A percentile compares a stretch with the other conserved stretches of the same genome.
Evolutionary conservation across 495 filamentous ascomycete species (phyloP).

Genomic region (Daldinia decipiens): DNA sequence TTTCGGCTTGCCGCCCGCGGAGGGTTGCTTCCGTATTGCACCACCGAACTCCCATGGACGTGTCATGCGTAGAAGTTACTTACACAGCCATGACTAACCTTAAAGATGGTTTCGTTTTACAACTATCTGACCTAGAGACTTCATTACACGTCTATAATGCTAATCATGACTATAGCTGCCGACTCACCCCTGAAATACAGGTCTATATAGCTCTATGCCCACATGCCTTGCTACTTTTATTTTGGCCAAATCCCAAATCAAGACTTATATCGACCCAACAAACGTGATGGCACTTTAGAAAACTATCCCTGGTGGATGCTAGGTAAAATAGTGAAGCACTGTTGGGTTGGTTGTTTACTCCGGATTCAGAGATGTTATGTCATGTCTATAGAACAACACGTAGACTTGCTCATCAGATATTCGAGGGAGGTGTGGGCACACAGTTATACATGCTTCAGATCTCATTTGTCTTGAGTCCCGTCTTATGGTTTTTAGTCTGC

Average conservation of each 20-base stretch:
- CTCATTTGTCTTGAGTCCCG: conserved; percentile 35
- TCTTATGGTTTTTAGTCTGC: conserved; percentile 31
- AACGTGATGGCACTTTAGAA: too few species aligned
- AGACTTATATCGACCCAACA: too few species aligned
- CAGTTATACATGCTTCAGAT: conserved; percentile 32
- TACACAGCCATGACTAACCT: neutral
- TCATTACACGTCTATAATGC: neutral
- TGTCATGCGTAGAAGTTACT: neutral
- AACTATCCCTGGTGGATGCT: too few species aligned
- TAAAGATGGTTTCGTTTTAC: neutral
- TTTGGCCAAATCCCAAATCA: too few species aligned
- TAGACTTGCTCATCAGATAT: neutral
- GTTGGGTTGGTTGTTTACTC: neutral
- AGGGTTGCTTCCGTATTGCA: conserved; percentile 1
- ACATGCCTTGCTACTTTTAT: too few species aligned
- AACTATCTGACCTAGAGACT: neutral
- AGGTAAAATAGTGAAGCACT: neutral
- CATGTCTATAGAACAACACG: neutral
- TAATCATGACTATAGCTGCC: neutral
- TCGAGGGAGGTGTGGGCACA: neutral
- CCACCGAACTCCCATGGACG: neutral
- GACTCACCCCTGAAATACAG: too few species aligned
- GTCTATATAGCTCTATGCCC: too few species aligned
- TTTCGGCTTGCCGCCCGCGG: neutral
- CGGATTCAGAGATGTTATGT: neutral